Evolutionary conservation across 345 rosid genomes (phyloP).

Genomic region (Mercurialis annua): DNA sequence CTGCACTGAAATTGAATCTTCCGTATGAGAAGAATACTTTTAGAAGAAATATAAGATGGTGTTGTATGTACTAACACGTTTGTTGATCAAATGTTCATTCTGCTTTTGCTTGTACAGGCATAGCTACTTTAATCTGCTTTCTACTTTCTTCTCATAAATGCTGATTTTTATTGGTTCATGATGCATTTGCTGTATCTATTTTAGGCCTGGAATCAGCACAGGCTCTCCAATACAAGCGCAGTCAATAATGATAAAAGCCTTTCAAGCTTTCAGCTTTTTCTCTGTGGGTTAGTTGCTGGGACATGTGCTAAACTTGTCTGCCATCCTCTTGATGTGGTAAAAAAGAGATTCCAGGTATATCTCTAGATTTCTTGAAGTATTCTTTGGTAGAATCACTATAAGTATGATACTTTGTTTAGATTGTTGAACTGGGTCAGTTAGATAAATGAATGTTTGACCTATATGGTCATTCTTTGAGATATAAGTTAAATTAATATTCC

Average conservation of each 20-base stretch:
- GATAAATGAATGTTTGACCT: background rate
- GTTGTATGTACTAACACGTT: background rate
- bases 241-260: constrained; percentile 35
- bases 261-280: constrained; percentile 77
- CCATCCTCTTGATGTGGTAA: constrained; percentile 97
- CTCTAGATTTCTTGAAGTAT: background rate
- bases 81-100: background rate
- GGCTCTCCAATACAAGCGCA: constrained; percentile 36
- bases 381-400: background rate
- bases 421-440: background rate
- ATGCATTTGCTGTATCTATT: constrained; percentile 10
- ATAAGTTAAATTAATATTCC: background rate
- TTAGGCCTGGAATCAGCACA: constrained; percentile 67
- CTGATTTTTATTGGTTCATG: background rate
- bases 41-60: background rate
- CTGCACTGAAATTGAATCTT: background rate
- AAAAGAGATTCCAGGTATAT: constrained; percentile 93
- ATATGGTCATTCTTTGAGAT: background rate
- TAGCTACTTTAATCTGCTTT: background rate
- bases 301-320: constrained; percentile 99
- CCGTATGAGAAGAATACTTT: background rate
- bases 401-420: background rate
- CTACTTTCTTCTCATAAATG: background rate
- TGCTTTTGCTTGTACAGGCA: background rate
- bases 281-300: constrained; percentile 91